Percentiles rank a stretch among this genome's conserved stretches.
phyloP scores from a whole-genome alignment of 352 stramenopile species.

The Globisporangium perplexum region DNA sequence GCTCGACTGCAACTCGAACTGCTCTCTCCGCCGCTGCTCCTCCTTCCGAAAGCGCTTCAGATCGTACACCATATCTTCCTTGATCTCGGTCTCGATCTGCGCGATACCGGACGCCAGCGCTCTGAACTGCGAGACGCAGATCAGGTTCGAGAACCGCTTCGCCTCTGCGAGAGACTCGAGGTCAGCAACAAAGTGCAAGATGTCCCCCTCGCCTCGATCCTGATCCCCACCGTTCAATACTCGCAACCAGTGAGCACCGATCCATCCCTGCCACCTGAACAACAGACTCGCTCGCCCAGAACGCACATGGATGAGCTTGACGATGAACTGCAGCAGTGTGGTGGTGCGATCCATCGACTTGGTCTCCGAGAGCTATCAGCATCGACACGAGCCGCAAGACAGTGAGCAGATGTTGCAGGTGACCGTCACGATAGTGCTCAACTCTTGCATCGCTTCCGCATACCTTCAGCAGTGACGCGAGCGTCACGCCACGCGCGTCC shows the following conservation, averaged over 20 bases:
- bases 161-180: constrained; percentile 41
- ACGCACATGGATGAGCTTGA: constrained; percentile 72
- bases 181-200: constrained; percentile 63
- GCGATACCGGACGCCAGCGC: constrained; percentile 40
- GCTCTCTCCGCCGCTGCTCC: constrained; percentile 28
- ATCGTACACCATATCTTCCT: constrained; percentile 64
- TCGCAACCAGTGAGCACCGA: not conserved
- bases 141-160: constrained; percentile 66
- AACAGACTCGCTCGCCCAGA: not conserved
- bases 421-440: not conserved
- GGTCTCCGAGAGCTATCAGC: constrained; percentile 65
- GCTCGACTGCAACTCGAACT: constrained; percentile 18
- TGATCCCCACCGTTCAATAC: constrained; percentile 12
- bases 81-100: constrained; percentile 60
- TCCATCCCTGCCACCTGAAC: not conserved
- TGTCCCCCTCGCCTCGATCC: constrained; percentile 67
- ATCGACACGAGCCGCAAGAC: not conserved
- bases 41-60: constrained; percentile 44
- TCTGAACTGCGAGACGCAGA: constrained; percentile 51
- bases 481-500: constrained; percentile 56
- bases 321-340: constrained; percentile 73
- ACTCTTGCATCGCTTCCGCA: not conserved
- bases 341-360: constrained; percentile 71
- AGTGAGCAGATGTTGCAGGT: not conserved
- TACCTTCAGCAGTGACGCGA: constrained; percentile 75